phyloP scores from a whole-genome alignment of 129 eudicot genomes.

The Saposhnikovia divaricata region DNA sequence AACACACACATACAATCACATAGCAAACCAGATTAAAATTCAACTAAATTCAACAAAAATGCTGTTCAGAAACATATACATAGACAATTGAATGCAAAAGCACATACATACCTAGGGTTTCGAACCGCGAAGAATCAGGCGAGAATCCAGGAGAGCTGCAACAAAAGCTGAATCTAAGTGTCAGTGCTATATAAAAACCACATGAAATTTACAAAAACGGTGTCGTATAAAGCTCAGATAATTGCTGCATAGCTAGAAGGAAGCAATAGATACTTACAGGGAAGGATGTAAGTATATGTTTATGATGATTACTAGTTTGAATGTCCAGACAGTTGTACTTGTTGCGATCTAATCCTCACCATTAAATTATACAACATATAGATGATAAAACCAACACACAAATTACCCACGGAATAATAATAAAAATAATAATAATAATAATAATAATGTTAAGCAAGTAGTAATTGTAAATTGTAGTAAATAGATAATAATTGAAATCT shows the following conservation, averaged over 20 bases:
- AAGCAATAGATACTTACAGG: background rate
- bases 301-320: background rate
- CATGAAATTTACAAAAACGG: background rate
- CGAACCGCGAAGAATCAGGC: background rate
- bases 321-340: background rate
- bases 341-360: conserved; percentile 10
- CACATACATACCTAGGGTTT: background rate
- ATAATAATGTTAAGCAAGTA: background rate
- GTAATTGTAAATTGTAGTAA: no score
- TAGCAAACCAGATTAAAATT: background rate
- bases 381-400: background rate
- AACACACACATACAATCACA: background rate
- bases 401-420: background rate
- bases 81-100: background rate
- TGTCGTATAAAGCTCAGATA: background rate
- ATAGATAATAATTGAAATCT: background rate
- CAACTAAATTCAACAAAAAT: background rate
- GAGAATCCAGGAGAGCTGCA: background rate
- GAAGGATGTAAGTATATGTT: background rate
- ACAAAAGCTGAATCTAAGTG: background rate
- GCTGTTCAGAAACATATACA: background rate
- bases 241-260: background rate
- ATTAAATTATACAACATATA: background rate
- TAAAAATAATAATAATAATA: background rate
- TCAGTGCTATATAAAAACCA: background rate